Base-by-base conservation (phyloP, 257 asterid genomes). In the Solanum pennellii region DNA sequence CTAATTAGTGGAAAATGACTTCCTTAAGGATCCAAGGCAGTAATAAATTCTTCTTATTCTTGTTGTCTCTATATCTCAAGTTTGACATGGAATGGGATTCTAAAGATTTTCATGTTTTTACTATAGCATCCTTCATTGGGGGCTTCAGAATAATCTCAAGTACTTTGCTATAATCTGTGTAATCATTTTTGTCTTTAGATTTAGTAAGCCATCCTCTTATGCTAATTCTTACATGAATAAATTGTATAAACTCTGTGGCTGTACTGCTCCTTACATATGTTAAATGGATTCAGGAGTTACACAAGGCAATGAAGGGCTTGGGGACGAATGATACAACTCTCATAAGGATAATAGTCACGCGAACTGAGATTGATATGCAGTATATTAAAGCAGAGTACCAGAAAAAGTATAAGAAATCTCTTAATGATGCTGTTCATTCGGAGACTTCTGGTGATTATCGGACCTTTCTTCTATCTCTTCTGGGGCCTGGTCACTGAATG, bases 301-400 rank as follows among this genome's bases (percentile, higher is more conserved):
- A 87, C 79, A 93, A 93, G 93, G 98, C 99, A 74, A 97, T 97
- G 99, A 93, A 97, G 91, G 99, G 98, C 87, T 16, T 96, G 89
- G 99, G 99, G 86, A 97, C 99, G 12, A 87, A 94, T 27, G 99
- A 97, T 52, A 35, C 96, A 5, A 89, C 96, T 29, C 95, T 97
- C 41, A 92, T 71, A 37, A 91, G 99, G 87, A 89, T 94, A 45
- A 90, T 97, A 68, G 98, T 92, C 79, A 96, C 99, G 0, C 92
- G 99, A 87, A 89, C 98, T 11, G 99, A 97, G 92, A 94, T 97
- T 9, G 99, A 97, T 84, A 88, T 95, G 98, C 98, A 93, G 85
- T 96, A 94, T 56, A 93, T 96, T 88, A 96, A 94, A 92, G 95
- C 94, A 31, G 99, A 95, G 89, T 97, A 97, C 93, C 93, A 92